Percentiles rank a stretch among this genome's conserved stretches.
Conservation (phyloP, 441 rosid species). For the Kokia cookei region DNA sequence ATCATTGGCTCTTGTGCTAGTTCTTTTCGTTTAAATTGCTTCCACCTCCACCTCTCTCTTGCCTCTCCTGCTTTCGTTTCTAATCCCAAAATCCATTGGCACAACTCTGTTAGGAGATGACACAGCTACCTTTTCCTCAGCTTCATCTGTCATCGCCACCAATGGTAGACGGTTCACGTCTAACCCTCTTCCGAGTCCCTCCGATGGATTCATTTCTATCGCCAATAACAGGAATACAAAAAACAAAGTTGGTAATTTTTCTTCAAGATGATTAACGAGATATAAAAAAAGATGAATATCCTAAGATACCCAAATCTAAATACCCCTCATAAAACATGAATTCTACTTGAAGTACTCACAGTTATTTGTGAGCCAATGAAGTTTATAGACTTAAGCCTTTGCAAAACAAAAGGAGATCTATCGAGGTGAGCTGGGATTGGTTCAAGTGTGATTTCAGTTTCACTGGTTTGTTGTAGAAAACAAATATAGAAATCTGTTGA, state of each 20-base stretch:
- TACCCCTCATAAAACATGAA: not conserved
- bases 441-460: constrained; percentile 10
- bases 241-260: too few relatives aligned
- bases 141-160: constrained; percentile 36
- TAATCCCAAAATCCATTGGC: constrained; percentile 67
- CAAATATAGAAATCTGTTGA: constrained; percentile 6
- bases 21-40: constrained; percentile 38
- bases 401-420: constrained; percentile 66
- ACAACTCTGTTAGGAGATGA: constrained; percentile 61
- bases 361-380: constrained; percentile 31
- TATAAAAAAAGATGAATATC: too few relatives aligned
- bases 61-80: constrained; percentile 15
- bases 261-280: not conserved
- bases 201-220: constrained; percentile 29
- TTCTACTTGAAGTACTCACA: constrained; percentile 11
- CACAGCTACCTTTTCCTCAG: constrained; percentile 32
- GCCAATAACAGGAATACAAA: constrained; percentile 13
- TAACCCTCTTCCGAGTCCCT: constrained; percentile 25
- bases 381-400: constrained; percentile 55
- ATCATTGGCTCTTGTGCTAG: constrained; percentile 64
- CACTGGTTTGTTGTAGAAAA: constrained; percentile 1
- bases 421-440: constrained; percentile 20
- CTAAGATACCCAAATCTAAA: not conserved
- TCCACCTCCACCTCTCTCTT: constrained; percentile 44
- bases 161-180: constrained; percentile 38